Evolutionary conservation across 306 rosid genomes (phyloP), one percentile per base, ranked within the genome.

Genomic region (Lotus japonicus): DNA sequence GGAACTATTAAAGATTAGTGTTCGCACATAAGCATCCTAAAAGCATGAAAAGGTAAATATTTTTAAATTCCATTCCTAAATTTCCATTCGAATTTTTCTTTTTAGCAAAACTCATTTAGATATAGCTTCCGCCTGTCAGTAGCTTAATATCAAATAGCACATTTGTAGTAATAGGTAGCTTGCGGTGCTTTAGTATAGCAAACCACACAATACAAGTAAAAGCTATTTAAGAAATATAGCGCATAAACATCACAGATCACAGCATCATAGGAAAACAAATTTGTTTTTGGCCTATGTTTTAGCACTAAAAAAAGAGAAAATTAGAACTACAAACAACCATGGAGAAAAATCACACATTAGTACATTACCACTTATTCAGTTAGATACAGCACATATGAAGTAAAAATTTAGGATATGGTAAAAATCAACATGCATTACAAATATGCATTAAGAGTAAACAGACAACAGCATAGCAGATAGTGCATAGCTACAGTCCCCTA

Each of bases 271-370:
- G 67, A 19, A 21, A 54, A 69, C 10, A 53, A 12, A 26, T 3
- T 3, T 26, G 36, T 38, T 35, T 45, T n/a, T 35, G 33, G 52
- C 60, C 36, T 39, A 5, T 13, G 28, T 43, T 65, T 28, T 68
- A 16, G 46, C 26, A 26, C 57, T 59, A 48, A 21, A 35, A 66
- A 51, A 57, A 48, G n/a, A 19, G 35, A 45, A 48, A 62, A 59
- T 11, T 35, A 58, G 43, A 77, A n/a, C 43, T 51, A 76, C 48
- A 53, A 49, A 60, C 45, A 59, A 59, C 14, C 50, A 17, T 56
- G 55, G 58, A 60, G 38, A 70, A 54, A 43, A 69, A 70, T 14
- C 53, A 54, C 16, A 9, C 28, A 38, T n/a, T 46, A 21, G 1
- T 3, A 21, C 26, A n/a, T 21, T 21, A 44, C 19, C 18, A 36